Evolutionary conservation across 768 basidiomycete species (phyloP), one percentile per base, ranked within the genome.

Genomic region (Candolleomyces aberdarensis): DNA sequence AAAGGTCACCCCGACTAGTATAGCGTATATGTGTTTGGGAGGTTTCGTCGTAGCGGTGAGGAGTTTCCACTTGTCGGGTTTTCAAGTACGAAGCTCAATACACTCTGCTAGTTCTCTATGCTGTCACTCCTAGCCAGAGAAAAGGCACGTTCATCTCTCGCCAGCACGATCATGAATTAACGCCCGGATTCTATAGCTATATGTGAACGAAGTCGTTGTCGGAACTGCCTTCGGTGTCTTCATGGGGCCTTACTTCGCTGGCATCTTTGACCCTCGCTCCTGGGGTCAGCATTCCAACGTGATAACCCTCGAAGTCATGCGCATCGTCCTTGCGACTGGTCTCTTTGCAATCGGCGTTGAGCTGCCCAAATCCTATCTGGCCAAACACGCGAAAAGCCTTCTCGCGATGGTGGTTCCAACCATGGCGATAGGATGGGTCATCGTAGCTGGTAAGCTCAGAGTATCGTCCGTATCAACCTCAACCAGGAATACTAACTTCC

Each of bases 321-420:
- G 95, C 9, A 74, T 97, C 39, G 91, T 97, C 54, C 89, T 99
- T 49, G 96, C 89, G 3, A 88, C 91, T 1, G 92, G 94, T 29
- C 84, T 98, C 1, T 99, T 99, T 67, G 92, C 96, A 7, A 93
- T 98, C 36, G 96, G 96, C 2, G 93, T 96, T 26, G 96, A 99
- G 71, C 79, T 98, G 39, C 96, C 96, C 0, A 79, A 84, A 59
- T 83, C 86, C 0, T 98, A 98, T 76, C 85, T 98, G 81, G 78
- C 79, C 26, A 81, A 87, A 31, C 93, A 96, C 67, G 90, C 84
- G 46, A 88, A 82, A 66, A 85, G 91, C 43, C 74, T 92, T 0
- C 61, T 86, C 3, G 70, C 83, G 44, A 83, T 92, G 83, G 86
- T 92, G 17, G 80, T 92, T 0, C 91, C 91, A 2, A 92, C 91